Conservation (phyloP, 2,329 filamentous ascomycete genomes). For the Colletotrichum eleusines region DNA sequence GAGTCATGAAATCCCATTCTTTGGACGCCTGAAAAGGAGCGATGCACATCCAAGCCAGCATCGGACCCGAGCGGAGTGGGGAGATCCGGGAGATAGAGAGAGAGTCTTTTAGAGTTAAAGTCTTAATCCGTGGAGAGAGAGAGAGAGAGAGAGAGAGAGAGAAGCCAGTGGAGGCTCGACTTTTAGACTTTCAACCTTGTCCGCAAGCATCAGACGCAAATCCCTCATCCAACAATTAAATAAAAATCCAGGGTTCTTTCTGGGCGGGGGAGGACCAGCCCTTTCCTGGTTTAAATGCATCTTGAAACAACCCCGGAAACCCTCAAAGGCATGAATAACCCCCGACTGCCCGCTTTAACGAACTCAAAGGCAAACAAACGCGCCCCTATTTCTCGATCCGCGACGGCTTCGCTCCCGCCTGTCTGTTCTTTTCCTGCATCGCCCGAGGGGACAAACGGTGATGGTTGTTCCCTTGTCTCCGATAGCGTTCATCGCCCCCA, state of each 20-base stretch:
- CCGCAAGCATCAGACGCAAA: not conserved
- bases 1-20: not conserved
- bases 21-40: not conserved
- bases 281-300: constrained; percentile 10
- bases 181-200: not conserved
- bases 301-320: constrained; percentile 14
- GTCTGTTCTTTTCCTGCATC: not conserved
- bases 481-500: not conserved
- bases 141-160: too few relatives aligned
- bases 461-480: too few relatives aligned
- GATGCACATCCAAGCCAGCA: not conserved
- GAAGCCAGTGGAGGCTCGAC: too few relatives aligned
- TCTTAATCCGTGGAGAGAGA: not conserved
- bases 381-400: not conserved
- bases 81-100: too few relatives aligned
- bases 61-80: not conserved
- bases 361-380: not conserved
- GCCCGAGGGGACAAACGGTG: too few relatives aligned
- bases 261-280: not conserved
- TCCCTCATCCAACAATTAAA: too few relatives aligned
- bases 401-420: not conserved
- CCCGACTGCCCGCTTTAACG: not conserved
- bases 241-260: not conserved
- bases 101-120: too few relatives aligned
- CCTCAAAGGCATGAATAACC: constrained; percentile 13